These are phyloP conservation scores for Aspergillus intermedius DNA, from an alignment of 2,329 filamentous ascomycete species.

Conservation along the genomic window DNA sequence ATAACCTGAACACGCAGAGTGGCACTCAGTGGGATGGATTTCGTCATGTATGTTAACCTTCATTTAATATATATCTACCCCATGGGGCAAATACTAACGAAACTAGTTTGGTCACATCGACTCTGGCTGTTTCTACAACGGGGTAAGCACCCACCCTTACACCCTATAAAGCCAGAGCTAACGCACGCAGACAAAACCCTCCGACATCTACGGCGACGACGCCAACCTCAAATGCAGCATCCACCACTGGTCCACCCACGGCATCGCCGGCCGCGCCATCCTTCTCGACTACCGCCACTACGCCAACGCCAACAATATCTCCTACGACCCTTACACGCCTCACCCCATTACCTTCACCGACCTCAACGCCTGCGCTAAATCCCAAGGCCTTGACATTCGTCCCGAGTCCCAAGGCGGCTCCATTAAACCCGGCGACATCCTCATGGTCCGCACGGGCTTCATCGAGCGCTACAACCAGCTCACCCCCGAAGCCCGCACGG, in stretches of 20 bases:
- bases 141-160: conserved; percentile 16
- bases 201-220: conserved; percentile 27
- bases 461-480: conserved; percentile 52
- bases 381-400: conserved; percentile 57
- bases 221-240: conserved; percentile 37
- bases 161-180: background rate
- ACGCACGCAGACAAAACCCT: conserved; percentile 24
- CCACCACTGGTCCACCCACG: conserved; percentile 37
- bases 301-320: conserved; percentile 45
- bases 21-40: conserved; percentile 48
- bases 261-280: conserved; percentile 38
- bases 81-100: background rate
- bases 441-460: conserved; percentile 59
- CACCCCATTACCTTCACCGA: conserved; percentile 51
- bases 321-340: conserved; percentile 47
- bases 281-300: conserved; percentile 42
- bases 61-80: conserved; percentile 1
- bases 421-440: conserved; percentile 56
- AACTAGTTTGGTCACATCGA: conserved; percentile 33
- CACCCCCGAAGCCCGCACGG: conserved; percentile 25
- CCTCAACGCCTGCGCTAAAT: conserved; percentile 52
- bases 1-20: conserved; percentile 44
- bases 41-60: conserved; percentile 33
- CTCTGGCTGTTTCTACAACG: conserved; percentile 37
- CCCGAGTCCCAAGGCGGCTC: conserved; percentile 49